Conservation (phyloP, 2,329 filamentous ascomycete genomes). For the Colletotrichum liaoningense region DNA sequence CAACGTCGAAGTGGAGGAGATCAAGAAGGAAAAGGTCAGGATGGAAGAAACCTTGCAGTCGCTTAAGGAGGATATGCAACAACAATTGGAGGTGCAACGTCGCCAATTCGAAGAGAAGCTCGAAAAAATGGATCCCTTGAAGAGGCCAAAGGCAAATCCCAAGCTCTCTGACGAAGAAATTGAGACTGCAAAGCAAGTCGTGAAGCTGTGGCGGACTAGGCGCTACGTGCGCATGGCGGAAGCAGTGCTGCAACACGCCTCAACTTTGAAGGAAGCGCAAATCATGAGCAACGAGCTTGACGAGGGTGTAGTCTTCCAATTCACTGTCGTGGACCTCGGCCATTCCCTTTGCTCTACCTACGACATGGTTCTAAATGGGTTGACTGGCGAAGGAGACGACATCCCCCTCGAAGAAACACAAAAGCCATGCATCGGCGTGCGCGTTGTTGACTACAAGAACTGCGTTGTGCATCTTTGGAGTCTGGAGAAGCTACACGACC, state of each 20-base stretch:
- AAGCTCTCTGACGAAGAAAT: conserved; percentile 80
- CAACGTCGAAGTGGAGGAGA: conserved; percentile 83
- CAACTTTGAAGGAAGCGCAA: conserved; percentile 92
- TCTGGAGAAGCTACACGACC: conserved; percentile 87
- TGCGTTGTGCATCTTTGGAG: conserved; percentile 93
- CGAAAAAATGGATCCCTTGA: conserved; percentile 77
- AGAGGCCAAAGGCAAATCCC: conserved; percentile 69
- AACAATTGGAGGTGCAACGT: conserved; percentile 84
- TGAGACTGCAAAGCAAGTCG: conserved; percentile 72
- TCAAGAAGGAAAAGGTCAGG: conserved; percentile 81
- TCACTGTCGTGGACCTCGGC: conserved; percentile 88
- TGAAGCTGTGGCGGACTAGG: conserved; percentile 82
- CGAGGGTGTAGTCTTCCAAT: conserved; percentile 93
- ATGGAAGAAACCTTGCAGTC: conserved; percentile 86
- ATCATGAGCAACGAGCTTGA: conserved; percentile 98
- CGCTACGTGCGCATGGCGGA: conserved; percentile 96
- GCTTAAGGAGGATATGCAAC: conserved; percentile 90
- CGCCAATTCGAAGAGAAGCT: conserved; percentile 87
- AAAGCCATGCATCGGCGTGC: conserved; percentile 91
- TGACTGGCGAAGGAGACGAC: conserved; percentile 87
- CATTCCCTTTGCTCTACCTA: conserved; percentile 94
- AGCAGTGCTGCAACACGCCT: conserved; percentile 87
- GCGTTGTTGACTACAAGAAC: conserved; percentile 91
- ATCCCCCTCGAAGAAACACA: conserved; percentile 81
- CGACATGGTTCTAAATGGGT: conserved; percentile 93